These are phyloP conservation scores for Fistulifera solaris DNA, from an alignment of 108 stramenopile genomes.

Conservation along the genomic window DNA sequence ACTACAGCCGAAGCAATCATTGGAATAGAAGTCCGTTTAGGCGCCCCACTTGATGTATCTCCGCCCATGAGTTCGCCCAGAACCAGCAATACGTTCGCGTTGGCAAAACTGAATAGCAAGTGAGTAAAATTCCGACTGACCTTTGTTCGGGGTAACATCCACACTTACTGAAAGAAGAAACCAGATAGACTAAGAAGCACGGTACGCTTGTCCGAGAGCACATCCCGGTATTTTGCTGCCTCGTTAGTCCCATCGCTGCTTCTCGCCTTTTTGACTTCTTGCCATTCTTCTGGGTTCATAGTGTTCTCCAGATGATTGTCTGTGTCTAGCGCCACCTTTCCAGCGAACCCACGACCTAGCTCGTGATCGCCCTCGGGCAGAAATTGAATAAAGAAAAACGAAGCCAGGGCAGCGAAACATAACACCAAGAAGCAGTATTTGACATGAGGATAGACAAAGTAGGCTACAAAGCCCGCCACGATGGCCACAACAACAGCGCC, in stretches of 20 bases:
- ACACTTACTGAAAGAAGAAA: constrained; percentile 63
- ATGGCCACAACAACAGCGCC: constrained; percentile 45
- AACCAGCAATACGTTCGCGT: constrained; percentile 67
- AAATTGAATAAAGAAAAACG: constrained; percentile 34
- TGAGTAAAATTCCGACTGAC: background rate
- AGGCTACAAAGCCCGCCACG: constrained; percentile 41
- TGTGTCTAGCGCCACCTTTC: constrained; percentile 13
- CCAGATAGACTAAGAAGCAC: constrained; percentile 53
- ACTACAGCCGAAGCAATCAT: constrained; percentile 61
- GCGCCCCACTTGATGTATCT: constrained; percentile 40
- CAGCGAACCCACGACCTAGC: constrained; percentile 45
- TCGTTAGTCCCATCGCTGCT: constrained; percentile 2
- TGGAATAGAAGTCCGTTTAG: constrained; percentile 52
- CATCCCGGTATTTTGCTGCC: constrained; percentile 39
- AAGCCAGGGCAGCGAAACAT: constrained; percentile 45
- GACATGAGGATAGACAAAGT: constrained; percentile 44
- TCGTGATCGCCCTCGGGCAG: constrained; percentile 59
- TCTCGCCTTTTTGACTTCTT: background rate
- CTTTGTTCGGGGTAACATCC: background rate
- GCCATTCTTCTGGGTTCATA: constrained; percentile 4
- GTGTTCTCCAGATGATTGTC: constrained; percentile 8
- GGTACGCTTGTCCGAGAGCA: constrained; percentile 46
- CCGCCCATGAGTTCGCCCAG: constrained; percentile 69
- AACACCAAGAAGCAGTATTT: constrained; percentile 67
- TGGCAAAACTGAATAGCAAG: constrained; percentile 44